Base-by-base conservation (phyloP, 2,329 filamentous ascomycete species). In the Paecilomyces sp. region DNA sequence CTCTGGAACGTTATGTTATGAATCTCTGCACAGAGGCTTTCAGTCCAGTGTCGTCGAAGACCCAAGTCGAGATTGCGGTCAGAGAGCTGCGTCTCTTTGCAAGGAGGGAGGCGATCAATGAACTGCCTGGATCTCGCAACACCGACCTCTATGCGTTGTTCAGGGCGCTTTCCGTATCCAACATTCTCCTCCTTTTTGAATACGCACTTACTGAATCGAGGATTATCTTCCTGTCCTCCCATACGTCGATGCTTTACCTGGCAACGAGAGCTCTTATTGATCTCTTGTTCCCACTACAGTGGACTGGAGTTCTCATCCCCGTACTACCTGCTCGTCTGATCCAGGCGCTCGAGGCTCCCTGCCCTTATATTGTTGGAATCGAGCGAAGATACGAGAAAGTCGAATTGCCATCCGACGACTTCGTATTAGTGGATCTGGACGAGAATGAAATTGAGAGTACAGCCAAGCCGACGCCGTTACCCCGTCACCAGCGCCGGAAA, bases 1-100 rank as follows among this genome's bases (percentile, higher is more conserved):
- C 94, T 13, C 79, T 99, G 61, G 94, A 99, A 78, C 88, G 92
- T 70, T 99, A 97, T 74, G 92, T 99, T 34, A 88, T 97, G 77
- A 97, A 97, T 73, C 82, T 99, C 34, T 99, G 94, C 76, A 92
- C 92, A 9, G 93, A 97, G 76, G 94, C 94, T 1, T 89, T 95
- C 69, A 93, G 90, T 69, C 94, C 94, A 1, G 85, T 96, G 56
- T 90, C 89, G 34, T 97, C 94, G 47, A 93, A 95, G 76, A 97
- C 93, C 0, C 94, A 99, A 73, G 92, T 97, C 33, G 94, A 99
- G 76, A 82, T 97, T 41, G 88, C 89, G 0, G 86, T 99, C 33
- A 86, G 94, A 60, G 94, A 99, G 73, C 77, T 99, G 66, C 89
- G 92, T 33, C 81, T 99, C 57, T 97, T 96, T 75, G 92, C 94